These are phyloP conservation scores for Calonectria pauciramosa DNA, from an alignment of 2,329 filamentous ascomycete genomes.

Conservation along the genomic window DNA sequence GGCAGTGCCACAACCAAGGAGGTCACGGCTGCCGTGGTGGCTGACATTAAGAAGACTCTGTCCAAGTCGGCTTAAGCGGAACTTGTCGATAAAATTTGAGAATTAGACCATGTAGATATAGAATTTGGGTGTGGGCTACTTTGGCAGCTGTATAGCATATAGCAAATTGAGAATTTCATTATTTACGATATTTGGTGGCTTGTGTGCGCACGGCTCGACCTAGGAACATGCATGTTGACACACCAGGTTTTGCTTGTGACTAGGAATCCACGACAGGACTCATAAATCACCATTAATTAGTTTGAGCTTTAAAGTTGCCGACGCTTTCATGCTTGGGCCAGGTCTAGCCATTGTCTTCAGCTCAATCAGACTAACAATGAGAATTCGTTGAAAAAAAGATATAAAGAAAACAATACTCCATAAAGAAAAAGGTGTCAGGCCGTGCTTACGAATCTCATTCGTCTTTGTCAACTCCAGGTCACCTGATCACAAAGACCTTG, in stretches of 20 bases:
- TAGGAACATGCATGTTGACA: not conserved
- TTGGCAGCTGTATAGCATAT: not conserved
- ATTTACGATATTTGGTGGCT: not conserved
- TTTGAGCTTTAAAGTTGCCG: not conserved
- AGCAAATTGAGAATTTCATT: not conserved
- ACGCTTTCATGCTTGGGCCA: not conserved
- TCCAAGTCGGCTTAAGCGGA: constrained; percentile 21
- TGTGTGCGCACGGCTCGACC: not conserved
- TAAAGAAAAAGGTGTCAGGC: not conserved
- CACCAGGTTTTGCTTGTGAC: not conserved
- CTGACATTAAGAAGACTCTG: constrained; percentile 39
- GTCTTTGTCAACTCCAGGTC: not conserved
- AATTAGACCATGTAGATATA: constrained; percentile 6
- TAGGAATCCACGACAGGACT: not conserved
- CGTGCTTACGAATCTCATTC: not conserved
- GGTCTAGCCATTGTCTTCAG: not conserved
- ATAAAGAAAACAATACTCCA: not conserved
- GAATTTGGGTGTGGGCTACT: not conserved
- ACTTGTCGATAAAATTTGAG: not conserved
- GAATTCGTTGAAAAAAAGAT: not conserved
- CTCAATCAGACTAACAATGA: not conserved
- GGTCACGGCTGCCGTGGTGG: constrained; percentile 51
- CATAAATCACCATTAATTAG: not conserved
- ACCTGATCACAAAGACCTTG: not conserved
- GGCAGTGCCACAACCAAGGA: constrained; percentile 56